These are phyloP conservation scores for Fusarium burgessii DNA, from an alignment of 2,329 filamentous ascomycete genomes.

Conservation along the genomic window DNA sequence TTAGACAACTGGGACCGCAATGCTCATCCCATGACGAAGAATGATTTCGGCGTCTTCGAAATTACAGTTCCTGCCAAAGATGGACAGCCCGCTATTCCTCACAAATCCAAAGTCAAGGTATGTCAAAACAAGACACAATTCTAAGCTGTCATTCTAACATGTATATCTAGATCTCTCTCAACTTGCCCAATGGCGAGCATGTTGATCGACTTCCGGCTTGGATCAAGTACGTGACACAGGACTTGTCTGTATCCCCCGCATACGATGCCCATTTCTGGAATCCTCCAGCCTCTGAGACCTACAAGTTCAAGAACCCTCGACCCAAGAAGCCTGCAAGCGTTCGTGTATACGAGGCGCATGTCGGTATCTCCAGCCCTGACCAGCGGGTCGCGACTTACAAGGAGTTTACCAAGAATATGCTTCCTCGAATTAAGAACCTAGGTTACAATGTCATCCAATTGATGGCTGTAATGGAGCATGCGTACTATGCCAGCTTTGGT, in stretches of 20 bases:
- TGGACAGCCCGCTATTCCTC: constrained; percentile 83
- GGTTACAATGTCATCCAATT: constrained; percentile 98
- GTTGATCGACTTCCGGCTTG: constrained; percentile 92
- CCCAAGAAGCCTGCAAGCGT: constrained; percentile 86
- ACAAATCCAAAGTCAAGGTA: constrained; percentile 97
- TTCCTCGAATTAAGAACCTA: constrained; percentile 88
- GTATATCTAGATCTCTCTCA: constrained; percentile 78
- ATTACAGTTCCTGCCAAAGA: constrained; percentile 78
- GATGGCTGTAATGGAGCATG: constrained; percentile 99
- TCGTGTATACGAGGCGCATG: constrained; percentile 98
- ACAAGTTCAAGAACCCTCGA: constrained; percentile 84
- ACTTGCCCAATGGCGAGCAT: constrained; percentile 80
- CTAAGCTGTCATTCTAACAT: constrained; percentile 9
- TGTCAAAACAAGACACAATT: constrained; percentile 17
- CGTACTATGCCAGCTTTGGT: constrained; percentile 98
- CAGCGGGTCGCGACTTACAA: constrained; percentile 93
- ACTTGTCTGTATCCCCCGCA: constrained; percentile 86
- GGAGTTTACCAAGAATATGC: constrained; percentile 92
- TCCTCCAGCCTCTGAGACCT: constrained; percentile 79
- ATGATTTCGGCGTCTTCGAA: constrained; percentile 88
- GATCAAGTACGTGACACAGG: constrained; percentile 98
- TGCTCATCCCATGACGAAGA: constrained; percentile 88
- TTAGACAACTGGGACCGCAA: constrained; percentile 87
- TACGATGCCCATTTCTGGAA: constrained; percentile 99
- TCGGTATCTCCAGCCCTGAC: constrained; percentile 95